Base-by-base conservation (phyloP, 352 stramenopile species). In the Achlya hypogyna region DNA sequence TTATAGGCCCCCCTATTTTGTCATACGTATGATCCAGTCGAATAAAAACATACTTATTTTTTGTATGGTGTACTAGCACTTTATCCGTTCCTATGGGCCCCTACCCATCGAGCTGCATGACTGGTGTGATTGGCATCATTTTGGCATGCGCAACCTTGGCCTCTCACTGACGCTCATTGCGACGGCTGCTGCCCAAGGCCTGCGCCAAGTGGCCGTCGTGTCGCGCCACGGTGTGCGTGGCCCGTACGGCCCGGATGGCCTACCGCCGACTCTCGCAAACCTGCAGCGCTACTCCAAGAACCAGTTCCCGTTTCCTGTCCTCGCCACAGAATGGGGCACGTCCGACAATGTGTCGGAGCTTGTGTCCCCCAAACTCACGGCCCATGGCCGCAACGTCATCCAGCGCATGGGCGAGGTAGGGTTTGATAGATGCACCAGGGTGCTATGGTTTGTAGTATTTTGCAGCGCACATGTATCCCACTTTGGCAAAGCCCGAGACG, bases 351-450 rank as follows among this genome's bases (percentile, higher is more conserved):
- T 78, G 45, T 69, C 43, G 3, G 81, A 89, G 66, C 69, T 77
- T 62, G 82, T 91, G 62, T 83, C 80, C 6, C 82, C 82, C n/a
- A 91, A 91, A 63, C 76, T 91, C 67, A 91, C 82, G 9, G 85
- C 84, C 54, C 82, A 91, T 73, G 82, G 82, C 52, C 86, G 78
- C 59, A 64, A 74, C 25, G 72, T 88, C 25, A 68, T 91, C 2
- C 68, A 88, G 64, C 70, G 67, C 40, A 91, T 91, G 82, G 82
- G 82, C 34, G 68, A 87, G 65, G 82, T 86, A 25, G 4, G 31
- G 31, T 22, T 62, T 69, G 28, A 60, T 32, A 65, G 65, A 28
- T 45, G 22, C 22, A 35, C 67, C 18, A 28, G 56, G 25, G 53
- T 69, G 53, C 1, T 51, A 4, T 67, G 31, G n/a, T 63, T 42